Evolutionary conservation across 2,329 filamentous ascomycete species (phyloP).

Genomic region (Penicillium sp.): DNA sequence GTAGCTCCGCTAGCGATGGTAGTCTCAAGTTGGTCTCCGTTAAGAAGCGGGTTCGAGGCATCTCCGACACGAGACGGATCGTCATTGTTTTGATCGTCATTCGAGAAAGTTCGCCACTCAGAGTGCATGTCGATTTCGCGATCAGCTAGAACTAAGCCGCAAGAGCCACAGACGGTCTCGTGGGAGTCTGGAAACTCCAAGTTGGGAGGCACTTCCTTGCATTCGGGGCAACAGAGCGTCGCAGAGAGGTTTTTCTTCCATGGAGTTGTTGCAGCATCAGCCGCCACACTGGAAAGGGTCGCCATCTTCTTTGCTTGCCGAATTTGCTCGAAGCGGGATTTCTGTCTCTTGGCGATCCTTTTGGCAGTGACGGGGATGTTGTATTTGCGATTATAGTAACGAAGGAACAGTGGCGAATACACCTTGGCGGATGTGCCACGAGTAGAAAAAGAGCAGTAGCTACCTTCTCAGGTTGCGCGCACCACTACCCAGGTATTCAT

Average conservation of each 20-base stretch:
- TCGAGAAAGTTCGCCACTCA: conserved; percentile 98
- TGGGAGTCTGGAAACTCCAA: conserved; percentile 89
- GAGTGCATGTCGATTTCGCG: conserved; percentile 93
- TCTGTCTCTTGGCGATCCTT: conserved; percentile 45
- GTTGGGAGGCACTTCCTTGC: conserved; percentile 87
- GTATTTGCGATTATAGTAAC: conserved; percentile 53
- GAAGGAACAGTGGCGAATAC: conserved; percentile 71
- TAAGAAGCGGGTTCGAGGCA: conserved; percentile 82
- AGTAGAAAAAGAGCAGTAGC: conserved; percentile 12
- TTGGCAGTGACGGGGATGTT: conserved; percentile 46
- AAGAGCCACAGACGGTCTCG: conserved; percentile 90
- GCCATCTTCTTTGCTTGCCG: conserved; percentile 37
- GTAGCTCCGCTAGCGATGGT: conserved; percentile 80
- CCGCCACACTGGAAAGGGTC: conserved; percentile 36
- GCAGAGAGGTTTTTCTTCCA: conserved; percentile 87
- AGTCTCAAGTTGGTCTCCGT: conserved; percentile 86
- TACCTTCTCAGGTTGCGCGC: conserved; percentile 24
- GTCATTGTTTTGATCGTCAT: conserved; percentile 94
- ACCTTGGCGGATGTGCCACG: conserved; percentile 56
- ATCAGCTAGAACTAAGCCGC: conserved; percentile 85
- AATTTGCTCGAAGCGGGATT: conserved; percentile 33
- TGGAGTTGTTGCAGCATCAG: conserved; percentile 43
- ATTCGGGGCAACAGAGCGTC: conserved; percentile 83
- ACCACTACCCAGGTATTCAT: conserved; percentile 32
- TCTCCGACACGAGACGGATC: conserved; percentile 98